Evolutionary conservation across 441 rosid species (phyloP).

Genomic region (Eruca vesicaria): DNA sequence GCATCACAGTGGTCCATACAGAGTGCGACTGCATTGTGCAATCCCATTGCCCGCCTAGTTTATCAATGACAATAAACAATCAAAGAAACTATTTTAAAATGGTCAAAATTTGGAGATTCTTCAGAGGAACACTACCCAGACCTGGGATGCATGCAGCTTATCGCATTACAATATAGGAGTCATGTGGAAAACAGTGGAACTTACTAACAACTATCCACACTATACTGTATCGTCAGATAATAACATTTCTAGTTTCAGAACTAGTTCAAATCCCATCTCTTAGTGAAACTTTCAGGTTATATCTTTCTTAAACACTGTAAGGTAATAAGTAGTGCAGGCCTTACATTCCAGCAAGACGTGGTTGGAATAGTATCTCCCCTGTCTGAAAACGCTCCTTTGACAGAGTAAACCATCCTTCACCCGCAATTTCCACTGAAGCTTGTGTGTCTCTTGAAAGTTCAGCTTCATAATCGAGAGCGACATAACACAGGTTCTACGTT

Average conservation of each 20-base stretch:
- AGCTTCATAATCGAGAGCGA: conserved; percentile 74
- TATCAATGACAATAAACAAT: background rate
- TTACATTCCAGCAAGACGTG: conserved; percentile 83
- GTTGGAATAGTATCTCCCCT: conserved; percentile 89
- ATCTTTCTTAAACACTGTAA: background rate
- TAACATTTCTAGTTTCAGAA: conserved; percentile 2
- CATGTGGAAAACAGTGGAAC: background rate
- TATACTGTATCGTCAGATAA: background rate
- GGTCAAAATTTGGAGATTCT: background rate
- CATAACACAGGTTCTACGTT: conserved; percentile 79
- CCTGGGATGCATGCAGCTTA: conserved; percentile 7
- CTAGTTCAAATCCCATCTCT: background rate
- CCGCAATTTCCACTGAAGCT: conserved; percentile 67
- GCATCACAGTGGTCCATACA: conserved; percentile 92
- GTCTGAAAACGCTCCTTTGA: conserved; percentile 86
- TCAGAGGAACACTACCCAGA: background rate
- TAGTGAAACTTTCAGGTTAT: background rate
- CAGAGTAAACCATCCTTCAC: conserved; percentile 79
- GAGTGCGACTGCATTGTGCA: conserved; percentile 86
- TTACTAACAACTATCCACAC: background rate
- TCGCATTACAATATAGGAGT: background rate
- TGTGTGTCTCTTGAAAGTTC: conserved; percentile 61
- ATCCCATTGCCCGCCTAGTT: conserved; percentile 76
- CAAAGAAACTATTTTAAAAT: background rate
- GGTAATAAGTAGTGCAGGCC: conserved; percentile 30